Evolutionary conservation across 176 grass and related monocot species (phyloP).

Genomic region (Thinopyrum elongatum): DNA sequence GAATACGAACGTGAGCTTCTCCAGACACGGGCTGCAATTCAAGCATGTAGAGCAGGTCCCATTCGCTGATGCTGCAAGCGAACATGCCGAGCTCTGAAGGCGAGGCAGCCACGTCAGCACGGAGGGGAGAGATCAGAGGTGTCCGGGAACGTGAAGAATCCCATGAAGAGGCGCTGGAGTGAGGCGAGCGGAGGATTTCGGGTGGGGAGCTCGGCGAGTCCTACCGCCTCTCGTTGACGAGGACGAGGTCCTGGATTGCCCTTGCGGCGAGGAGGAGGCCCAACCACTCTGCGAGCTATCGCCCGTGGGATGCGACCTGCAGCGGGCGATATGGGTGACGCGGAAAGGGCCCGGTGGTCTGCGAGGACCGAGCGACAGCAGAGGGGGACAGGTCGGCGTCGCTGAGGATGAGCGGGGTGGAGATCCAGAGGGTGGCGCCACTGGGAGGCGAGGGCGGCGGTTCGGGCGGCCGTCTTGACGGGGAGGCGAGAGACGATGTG

Average conservation of each 20-base stretch:
- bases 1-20: neutral
- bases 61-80: neutral
- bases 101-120: neutral
- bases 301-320: neutral
- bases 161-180: constrained; percentile 3
- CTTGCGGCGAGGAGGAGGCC: neutral
- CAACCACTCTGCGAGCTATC: neutral
- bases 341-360: neutral
- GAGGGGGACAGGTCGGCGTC: neutral
- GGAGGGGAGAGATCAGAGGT: no score
- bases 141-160: neutral
- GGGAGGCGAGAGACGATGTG: neutral
- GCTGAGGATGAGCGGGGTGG: neutral
- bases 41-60: neutral
- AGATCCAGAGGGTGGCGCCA: neutral
- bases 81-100: neutral
- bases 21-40: constrained; percentile 18
- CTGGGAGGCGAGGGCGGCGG: neutral
- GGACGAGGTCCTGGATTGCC: neutral
- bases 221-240: neutral
- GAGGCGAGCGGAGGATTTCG: neutral
- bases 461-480: neutral
- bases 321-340: neutral
- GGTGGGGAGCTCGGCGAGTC: neutral
- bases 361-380: neutral